phyloP scores from a whole-genome alignment of 805 yeast genomes.

The Yamadazyma nakazawae region DNA sequence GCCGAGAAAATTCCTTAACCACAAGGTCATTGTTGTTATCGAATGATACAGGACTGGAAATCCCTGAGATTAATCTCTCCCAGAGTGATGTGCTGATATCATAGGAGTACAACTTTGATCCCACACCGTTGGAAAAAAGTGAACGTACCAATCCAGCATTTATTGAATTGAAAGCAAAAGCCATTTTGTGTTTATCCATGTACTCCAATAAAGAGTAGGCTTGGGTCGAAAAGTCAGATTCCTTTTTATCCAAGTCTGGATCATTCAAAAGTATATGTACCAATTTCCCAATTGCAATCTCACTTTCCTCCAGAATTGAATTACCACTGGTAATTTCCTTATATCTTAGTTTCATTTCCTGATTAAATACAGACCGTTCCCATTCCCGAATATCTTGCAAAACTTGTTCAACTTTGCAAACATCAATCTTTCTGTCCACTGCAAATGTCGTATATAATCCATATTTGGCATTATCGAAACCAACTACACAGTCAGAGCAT shows the following conservation, averaged over 20 bases:
- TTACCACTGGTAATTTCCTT: neutral
- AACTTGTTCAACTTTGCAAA: conserved; percentile 28
- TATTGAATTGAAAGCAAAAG: neutral
- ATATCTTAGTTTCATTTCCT: neutral
- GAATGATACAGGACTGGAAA: neutral
- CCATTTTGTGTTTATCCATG: neutral
- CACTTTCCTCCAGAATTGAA: neutral
- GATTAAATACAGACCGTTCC: conserved; percentile 18
- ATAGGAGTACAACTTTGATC: neutral
- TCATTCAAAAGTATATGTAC: neutral
- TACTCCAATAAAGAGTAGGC: neutral
- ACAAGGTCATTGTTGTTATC: conserved; percentile 25
- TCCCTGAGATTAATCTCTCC: neutral
- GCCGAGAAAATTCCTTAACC: conserved; percentile 53
- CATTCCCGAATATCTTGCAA: conserved; percentile 33
- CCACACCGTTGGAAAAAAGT: neutral
- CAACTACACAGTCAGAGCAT: conserved; percentile 54
- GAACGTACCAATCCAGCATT: neutral
- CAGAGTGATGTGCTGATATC: neutral
- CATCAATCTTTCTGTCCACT: conserved; percentile 42
- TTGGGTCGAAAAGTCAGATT: neutral
- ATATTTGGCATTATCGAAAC: conserved; percentile 54
- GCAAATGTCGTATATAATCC: conserved; percentile 51
- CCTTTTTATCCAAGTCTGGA: conserved; percentile 1
- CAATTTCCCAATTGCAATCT: neutral